These are phyloP conservation scores for Colletotrichum magnum DNA, from an alignment of 2,329 filamentous ascomycete species.

Conservation along the genomic window DNA sequence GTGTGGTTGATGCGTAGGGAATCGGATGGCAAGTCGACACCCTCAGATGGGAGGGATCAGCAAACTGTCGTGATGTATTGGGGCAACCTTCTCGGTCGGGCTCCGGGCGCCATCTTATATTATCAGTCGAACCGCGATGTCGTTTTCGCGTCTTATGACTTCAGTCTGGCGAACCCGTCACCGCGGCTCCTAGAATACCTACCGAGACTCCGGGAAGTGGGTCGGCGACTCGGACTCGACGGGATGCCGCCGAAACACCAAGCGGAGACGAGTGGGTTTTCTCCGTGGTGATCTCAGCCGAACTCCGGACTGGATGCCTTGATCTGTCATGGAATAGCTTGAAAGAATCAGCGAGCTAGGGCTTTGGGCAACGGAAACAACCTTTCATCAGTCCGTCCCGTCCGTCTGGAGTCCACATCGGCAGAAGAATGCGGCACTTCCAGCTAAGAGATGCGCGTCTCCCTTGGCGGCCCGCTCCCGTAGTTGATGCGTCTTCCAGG, in stretches of 20 bases:
- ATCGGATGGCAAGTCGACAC: slow-evolving; percentile 26
- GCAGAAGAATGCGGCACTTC: slow-evolving; percentile 3
- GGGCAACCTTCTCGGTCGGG: not conserved
- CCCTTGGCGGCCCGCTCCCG: no score
- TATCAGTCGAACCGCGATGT: not conserved
- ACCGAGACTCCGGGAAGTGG: slow-evolving; percentile 14
- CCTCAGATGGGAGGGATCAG: not conserved
- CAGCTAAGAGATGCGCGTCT: not conserved
- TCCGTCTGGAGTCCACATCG: not conserved
- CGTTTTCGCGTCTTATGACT: not conserved
- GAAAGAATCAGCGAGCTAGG: not conserved
- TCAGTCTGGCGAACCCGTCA: no score
- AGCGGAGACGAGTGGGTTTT: slow-evolving; percentile 21
- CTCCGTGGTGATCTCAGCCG: not conserved
- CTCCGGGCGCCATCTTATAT: not conserved
- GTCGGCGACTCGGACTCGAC: slow-evolving; percentile 31
- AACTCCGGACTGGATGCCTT: not conserved
- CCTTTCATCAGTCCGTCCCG: not conserved
- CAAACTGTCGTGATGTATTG: no score
- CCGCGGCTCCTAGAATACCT: not conserved
- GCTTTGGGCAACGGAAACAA: not conserved
- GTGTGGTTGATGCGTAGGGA: slow-evolving; percentile 9
- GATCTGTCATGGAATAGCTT: not conserved
- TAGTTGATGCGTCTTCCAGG: no score
- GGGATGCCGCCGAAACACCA: slow-evolving; percentile 23